Evolutionary conservation across 106 monocot species (phyloP), one percentile per base, ranked within the genome.

Genomic region (Acorus gramineus): DNA sequence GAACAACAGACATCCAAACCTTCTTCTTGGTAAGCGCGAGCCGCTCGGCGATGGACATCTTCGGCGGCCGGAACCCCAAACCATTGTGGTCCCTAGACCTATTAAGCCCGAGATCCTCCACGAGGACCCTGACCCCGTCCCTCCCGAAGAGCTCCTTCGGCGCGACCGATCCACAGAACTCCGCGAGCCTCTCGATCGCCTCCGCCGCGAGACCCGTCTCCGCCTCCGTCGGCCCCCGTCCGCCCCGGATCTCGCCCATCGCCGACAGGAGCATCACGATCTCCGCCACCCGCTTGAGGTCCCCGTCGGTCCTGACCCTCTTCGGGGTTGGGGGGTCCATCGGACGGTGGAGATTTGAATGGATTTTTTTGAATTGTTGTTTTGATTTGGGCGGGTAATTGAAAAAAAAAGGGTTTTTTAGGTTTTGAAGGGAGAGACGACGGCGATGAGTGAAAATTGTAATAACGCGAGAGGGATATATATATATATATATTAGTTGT

Each of bases 181-280:
- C 71, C 9, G 74, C 72, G 14, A 98, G 63, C 64, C 57, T 67
- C 81, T 73, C 77, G 72, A 80, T 68, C 44, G 85, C 90, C 96
- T 91, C 96, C 0, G 78, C 84, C 52, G 65, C 80, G 58, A 95
- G 73, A 28, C 75, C 77, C 76, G 42, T 79, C 82, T 95, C 90
- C 52, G 71, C 73, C 13, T 61, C 71, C 44, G 80, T 82, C 55
- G 90, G 87, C 7, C 83, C 80, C 69, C 70, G 69, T 45, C 95
- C 95, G 14, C 71, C 84, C 11, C 90, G 63, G 75, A 95, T 85
- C 80, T 80, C 77, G 65, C 70, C 84, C 86, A 90, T 80, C 50
- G 84, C 84, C 52, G 84, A 82, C 55, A 95, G 78, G 14, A 95
- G 87, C 80, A 95, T 84, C 71, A 95, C 90, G 71, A 95, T 84